These are phyloP conservation scores for Caryopteris hybrid DNA, from an alignment of 305 asterid genomes.

Conservation along the genomic window DNA sequence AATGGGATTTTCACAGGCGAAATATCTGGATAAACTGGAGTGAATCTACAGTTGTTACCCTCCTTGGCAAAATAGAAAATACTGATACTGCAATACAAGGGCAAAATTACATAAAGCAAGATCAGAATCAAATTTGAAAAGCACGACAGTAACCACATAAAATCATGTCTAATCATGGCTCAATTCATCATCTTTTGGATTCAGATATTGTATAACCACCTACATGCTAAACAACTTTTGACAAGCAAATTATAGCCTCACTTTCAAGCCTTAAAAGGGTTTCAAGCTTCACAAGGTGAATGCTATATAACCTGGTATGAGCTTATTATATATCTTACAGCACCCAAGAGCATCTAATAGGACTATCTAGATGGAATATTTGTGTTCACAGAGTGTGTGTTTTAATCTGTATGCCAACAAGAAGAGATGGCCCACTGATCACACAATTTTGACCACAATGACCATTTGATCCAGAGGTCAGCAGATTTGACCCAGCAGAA, in stretches of 20 bases:
- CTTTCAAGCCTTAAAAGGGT: background rate
- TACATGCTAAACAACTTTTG: background rate
- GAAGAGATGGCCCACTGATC: no score
- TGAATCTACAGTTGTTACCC: conserved; percentile 54
- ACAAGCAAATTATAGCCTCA: background rate
- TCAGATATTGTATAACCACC: background rate
- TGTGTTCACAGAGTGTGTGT: background rate
- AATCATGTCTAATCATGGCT: background rate
- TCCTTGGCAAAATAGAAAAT: conserved; percentile 80
- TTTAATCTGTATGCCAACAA: background rate
- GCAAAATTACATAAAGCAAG: conserved; percentile 14
- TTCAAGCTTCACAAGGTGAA: conserved; percentile 11
- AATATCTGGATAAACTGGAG: conserved; percentile 68
- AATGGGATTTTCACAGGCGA: conserved; percentile 62
- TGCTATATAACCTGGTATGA: no score
- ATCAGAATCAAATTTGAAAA: background rate
- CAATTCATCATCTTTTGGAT: background rate
- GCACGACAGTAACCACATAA: background rate
- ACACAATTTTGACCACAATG: no score
- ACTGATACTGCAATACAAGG: conserved; percentile 53
- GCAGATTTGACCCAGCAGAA: no score
- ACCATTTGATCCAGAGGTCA: no score
- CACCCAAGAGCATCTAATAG: no score
- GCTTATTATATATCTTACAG: no score
- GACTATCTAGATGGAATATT: background rate